Evolutionary conservation across 2,329 filamentous ascomycete species (phyloP).

Genomic region (Clarireedia homoeocarpa): DNA sequence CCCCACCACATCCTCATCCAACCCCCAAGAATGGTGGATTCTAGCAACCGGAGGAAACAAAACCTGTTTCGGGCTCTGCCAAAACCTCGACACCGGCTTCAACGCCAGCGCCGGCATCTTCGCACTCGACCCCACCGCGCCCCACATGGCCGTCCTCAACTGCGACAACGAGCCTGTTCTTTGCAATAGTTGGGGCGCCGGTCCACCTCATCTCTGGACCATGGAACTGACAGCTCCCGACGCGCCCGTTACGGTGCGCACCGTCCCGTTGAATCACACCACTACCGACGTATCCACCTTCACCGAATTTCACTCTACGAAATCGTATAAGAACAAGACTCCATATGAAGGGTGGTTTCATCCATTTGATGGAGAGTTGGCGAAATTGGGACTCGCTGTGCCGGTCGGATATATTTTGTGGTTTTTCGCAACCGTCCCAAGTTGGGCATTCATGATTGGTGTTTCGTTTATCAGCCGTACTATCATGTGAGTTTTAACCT

Average conservation of each 20-base stretch:
- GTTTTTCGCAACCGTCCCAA: constrained; percentile 57
- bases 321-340: constrained; percentile 39
- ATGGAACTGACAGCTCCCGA: constrained; percentile 59
- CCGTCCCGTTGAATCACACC: constrained; percentile 61
- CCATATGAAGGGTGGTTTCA: constrained; percentile 63
- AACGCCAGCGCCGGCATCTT: constrained; percentile 59
- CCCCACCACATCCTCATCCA: constrained; percentile 41
- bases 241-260: constrained; percentile 55
- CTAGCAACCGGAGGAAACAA: constrained; percentile 69
- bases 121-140: constrained; percentile 49
- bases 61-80: constrained; percentile 64
- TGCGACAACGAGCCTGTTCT: constrained; percentile 69
- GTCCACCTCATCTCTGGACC: constrained; percentile 57
- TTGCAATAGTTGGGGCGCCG: constrained; percentile 65
- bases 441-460: constrained; percentile 72
- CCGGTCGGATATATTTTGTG: constrained; percentile 62
- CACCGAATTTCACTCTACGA: constrained; percentile 47
- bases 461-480: constrained; percentile 66
- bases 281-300: constrained; percentile 58
- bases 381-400: constrained; percentile 52
- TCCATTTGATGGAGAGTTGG: constrained; percentile 63
- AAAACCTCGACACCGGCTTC: constrained; percentile 54
- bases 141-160: constrained; percentile 62
- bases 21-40: constrained; percentile 69
- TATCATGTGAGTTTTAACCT: constrained; percentile 57